Base-by-base conservation (phyloP, 805 yeast genomes). In the Pichia eremophila region DNA sequence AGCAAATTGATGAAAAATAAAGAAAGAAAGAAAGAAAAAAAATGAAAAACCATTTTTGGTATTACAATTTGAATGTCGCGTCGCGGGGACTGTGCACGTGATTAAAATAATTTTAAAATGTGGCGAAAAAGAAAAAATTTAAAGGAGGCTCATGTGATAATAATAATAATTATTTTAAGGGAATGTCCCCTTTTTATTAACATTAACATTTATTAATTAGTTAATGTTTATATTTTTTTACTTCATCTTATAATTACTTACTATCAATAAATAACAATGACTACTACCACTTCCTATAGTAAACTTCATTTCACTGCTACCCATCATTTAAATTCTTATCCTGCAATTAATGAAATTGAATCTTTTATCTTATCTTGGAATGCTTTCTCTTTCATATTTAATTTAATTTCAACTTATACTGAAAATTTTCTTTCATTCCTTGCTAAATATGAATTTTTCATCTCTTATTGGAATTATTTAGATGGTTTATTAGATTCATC, bases 401-500 rank as follows among this genome's bases (percentile, higher is more conserved):
- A 22, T 11, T 22, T 8, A 18, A 6, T 36, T 5, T 36, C 3
- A 11, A 6, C 52, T 1, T 44, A 53, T 1, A 35, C 52, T 14
- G 8, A 47, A 8, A 48, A 51, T 18, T 27, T 51, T 10, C 40
- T 53, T 6, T 43, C 49, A 7, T 51, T 56, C 40, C 31, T 60
- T 4, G 48, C 58, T 2, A 49, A 51, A 3, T 47, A 57, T 35
- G 46, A 62, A 4, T 35, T 57, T 9, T 39, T 58, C 15, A 59
- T 57, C 9, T 35, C 51, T 2, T 40, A 51, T 27, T 51, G 59
- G 37, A 54, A 56, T 45, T 46, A 43, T 9, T n/a, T 56, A 12
- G 71, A 67, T 51, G 46, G 50, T 29, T 40, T 46, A 27, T 17
- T 58, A 8, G 61, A 57, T 36, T 29, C 48, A 8, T 47, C 56